These are phyloP conservation scores for Linnemannia exigua DNA, from an alignment of 192 early-diverging fungal species.

Conservation along the genomic window DNA sequence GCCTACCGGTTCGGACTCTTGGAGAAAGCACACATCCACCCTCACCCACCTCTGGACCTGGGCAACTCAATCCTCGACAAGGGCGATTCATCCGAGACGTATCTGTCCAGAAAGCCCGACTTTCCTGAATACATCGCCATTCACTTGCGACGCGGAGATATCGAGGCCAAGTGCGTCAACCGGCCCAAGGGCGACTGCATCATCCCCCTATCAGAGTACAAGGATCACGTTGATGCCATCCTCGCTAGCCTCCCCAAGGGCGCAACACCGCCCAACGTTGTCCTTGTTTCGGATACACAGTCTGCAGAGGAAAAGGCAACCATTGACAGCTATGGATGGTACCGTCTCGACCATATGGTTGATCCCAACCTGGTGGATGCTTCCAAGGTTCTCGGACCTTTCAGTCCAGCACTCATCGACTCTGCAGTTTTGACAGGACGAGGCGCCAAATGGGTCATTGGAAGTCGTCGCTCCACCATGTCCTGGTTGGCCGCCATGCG, in stretches of 20 bases:
- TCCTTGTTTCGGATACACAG: constrained; percentile 45
- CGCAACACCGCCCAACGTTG: constrained; percentile 15
- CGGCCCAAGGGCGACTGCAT: constrained; percentile 24
- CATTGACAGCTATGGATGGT: constrained; percentile 54
- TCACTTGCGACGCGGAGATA: constrained; percentile 44
- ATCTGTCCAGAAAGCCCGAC: constrained; percentile 25
- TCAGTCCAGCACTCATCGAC: constrained; percentile 45
- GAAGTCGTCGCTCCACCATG: constrained; percentile 43
- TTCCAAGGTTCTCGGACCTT: constrained; percentile 34
- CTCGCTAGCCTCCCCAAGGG: background rate
- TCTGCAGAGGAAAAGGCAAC: constrained; percentile 36
- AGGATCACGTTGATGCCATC: constrained; percentile 36
- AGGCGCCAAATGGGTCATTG: constrained; percentile 43
- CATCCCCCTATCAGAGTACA: constrained; percentile 33
- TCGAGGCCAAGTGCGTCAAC: constrained; percentile 25
- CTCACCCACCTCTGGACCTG: constrained; percentile 26
- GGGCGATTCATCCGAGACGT: constrained; percentile 20
- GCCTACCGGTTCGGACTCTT: constrained; percentile 31
- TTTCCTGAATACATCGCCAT: constrained; percentile 43
- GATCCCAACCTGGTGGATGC: constrained; percentile 34
- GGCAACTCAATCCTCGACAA: constrained; percentile 42
- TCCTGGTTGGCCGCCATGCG: constrained; percentile 51
- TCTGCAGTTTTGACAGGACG: constrained; percentile 46
- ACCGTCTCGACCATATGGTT: constrained; percentile 32
- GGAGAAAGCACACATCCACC: constrained; percentile 14